Conservation (phyloP, 1,284 basidiomycete species). For the Flammula alnicola region DNA sequence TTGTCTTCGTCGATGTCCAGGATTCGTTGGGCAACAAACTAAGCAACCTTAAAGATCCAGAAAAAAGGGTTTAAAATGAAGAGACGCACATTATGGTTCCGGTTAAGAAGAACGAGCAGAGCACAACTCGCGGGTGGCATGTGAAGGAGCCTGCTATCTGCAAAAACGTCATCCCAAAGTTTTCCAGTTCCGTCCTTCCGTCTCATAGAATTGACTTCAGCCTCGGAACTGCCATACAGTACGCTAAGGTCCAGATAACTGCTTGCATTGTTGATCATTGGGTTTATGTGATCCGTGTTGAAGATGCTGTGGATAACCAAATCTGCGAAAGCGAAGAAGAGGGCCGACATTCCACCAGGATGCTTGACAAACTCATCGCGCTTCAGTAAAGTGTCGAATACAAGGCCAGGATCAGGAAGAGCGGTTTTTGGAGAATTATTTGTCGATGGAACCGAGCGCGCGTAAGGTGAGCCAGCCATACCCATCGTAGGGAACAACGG, state of each 20-base stretch:
- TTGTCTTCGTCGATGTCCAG: slow-evolving; percentile 70
- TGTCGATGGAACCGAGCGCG: slow-evolving; percentile 67
- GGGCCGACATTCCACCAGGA: slow-evolving; percentile 63
- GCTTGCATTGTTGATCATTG: slow-evolving; percentile 66
- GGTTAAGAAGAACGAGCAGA: slow-evolving; percentile 68
- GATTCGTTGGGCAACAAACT: slow-evolving; percentile 77
- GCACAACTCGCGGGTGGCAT: slow-evolving; percentile 79
- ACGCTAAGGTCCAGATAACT: slow-evolving; percentile 82
- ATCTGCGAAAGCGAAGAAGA: slow-evolving; percentile 82
- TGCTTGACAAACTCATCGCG: slow-evolving; percentile 56
- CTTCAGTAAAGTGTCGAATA: slow-evolving; percentile 76
- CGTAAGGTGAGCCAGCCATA: slow-evolving; percentile 68
- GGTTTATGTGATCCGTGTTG: slow-evolving; percentile 59
- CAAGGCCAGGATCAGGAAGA: slow-evolving; percentile 69
- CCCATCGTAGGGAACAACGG: slow-evolving; percentile 59
- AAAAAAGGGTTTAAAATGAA: slow-evolving; percentile 2
- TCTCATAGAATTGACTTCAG: slow-evolving; percentile 56
- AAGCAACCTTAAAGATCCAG: slow-evolving; percentile 14
- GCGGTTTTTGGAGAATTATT: slow-evolving; percentile 45
- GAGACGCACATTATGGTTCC: slow-evolving; percentile 77
- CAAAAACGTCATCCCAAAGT: slow-evolving; percentile 72
- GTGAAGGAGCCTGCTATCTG: slow-evolving; percentile 67
- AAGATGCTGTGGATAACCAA: slow-evolving; percentile 79
- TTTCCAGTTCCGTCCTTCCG: slow-evolving; percentile 66
- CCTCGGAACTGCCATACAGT: slow-evolving; percentile 68